Conservation (phyloP, 1,284 basidiomycete species). For the Fomitopsis schrenkii region DNA sequence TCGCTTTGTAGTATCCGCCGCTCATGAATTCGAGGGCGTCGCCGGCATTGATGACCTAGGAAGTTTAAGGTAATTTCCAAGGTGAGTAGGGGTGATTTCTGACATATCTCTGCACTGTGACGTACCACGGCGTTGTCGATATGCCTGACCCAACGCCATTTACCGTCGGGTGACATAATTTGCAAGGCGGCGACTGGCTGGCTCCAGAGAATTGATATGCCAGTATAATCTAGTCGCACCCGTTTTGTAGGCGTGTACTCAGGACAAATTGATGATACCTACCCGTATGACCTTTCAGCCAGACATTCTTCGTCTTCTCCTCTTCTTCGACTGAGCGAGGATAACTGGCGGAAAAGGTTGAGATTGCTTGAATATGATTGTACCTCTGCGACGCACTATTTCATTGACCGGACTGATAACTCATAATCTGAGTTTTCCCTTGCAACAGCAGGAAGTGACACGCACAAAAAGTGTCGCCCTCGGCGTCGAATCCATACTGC, state of each 20-base stretch:
- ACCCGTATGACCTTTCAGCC: constrained; percentile 62
- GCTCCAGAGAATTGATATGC: constrained; percentile 52
- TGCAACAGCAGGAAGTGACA: not conserved
- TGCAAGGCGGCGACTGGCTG: constrained; percentile 58
- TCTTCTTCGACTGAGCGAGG: constrained; percentile 44
- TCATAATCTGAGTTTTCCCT: not conserved
- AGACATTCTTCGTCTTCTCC: constrained; percentile 46
- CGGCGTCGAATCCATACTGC: constrained; percentile 22
- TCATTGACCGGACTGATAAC: constrained; percentile 29
- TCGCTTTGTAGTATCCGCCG: constrained; percentile 41
- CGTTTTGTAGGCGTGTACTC: too few species aligned
- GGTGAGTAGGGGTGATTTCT: not conserved
- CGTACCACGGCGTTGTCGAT: constrained; percentile 52
- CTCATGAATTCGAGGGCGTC: constrained; percentile 56
- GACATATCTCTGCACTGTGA: too few species aligned
- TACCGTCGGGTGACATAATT: constrained; percentile 45
- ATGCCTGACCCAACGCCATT: constrained; percentile 58
- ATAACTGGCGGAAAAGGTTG: constrained; percentile 15
- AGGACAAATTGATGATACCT: constrained; percentile 1
- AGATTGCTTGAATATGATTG: not conserved
- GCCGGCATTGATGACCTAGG: constrained; percentile 54
- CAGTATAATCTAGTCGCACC: constrained; percentile 42
- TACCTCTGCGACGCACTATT: constrained; percentile 25
- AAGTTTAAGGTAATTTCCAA: not conserved
- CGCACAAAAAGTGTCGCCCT: constrained; percentile 26